Percentiles rank a stretch among this genome's conserved stretches.
These are phyloP conservation scores for barrel medic (Medicago truncatula) DNA, from an alignment of 306 rosid species.

Conservation along the genomic window MtrunA17r5.0-ANR NC_053043.1:38022501-38023000, in stretches of 20 bases:
- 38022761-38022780: not conserved
- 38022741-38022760: not conserved
- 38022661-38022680: not conserved
- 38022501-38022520: too few species aligned
- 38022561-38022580: too few species aligned
- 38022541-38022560: too few species aligned
- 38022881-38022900: conserved; percentile 28
- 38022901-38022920: too few species aligned
- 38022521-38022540: too few species aligned
- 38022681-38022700: not conserved
- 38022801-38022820: conserved; percentile 51
- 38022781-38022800: conserved; percentile 40
- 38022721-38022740: not conserved
- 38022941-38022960: conserved; percentile 46
- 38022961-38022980: conserved; percentile 48
- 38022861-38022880: conserved; percentile 39
- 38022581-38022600: too few species aligned
- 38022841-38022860: conserved; percentile 24
- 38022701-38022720: conserved; percentile 7
- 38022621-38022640: not conserved
- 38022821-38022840: conserved; percentile 38
- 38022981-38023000: conserved; percentile 37
- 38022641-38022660: not conserved
- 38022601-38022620: too few species aligned
- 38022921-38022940: conserved; percentile 40